Evolutionary conservation across 768 basidiomycete species (phyloP).

Genomic region (Ramaria sp.): DNA sequence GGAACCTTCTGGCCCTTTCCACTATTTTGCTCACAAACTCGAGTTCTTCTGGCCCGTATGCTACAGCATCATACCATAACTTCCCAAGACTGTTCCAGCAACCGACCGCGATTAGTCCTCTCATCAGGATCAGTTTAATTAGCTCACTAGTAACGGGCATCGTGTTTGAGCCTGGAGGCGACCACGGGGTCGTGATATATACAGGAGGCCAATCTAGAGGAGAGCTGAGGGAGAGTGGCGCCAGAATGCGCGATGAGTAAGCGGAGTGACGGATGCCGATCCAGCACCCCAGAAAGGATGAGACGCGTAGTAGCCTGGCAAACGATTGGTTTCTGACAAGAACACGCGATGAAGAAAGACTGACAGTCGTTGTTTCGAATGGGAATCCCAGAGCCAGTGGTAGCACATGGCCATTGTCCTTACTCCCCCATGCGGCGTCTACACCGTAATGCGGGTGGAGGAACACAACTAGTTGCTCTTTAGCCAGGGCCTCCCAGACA

Average conservation of each 20-base stretch:
- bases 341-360: constrained; percentile 18
- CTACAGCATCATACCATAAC: constrained; percentile 79
- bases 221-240: constrained; percentile 73
- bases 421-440: constrained; percentile 64
- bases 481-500: constrained; percentile 70
- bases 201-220: constrained; percentile 76
- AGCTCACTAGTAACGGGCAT: constrained; percentile 60
- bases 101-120: background rate
- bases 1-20: constrained; percentile 44
- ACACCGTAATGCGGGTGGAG: constrained; percentile 84
- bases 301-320: constrained; percentile 57
- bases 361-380: constrained; percentile 79
- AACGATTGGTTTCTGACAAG: background rate
- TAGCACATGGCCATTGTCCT: constrained; percentile 78
- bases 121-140: background rate
- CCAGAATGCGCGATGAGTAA: constrained; percentile 83
- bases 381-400: constrained; percentile 84
- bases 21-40: constrained; percentile 66
- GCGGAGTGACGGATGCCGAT: constrained; percentile 65
- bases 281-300: constrained; percentile 72
- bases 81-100: constrained; percentile 36
- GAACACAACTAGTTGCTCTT: constrained; percentile 64
- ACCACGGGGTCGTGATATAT: constrained; percentile 79
- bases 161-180: constrained; percentile 61
- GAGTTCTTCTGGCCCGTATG: constrained; percentile 80